Conservation (phyloP, 495 filamentous ascomycete species). For the Aspergillus carlsbadensis region DNA sequence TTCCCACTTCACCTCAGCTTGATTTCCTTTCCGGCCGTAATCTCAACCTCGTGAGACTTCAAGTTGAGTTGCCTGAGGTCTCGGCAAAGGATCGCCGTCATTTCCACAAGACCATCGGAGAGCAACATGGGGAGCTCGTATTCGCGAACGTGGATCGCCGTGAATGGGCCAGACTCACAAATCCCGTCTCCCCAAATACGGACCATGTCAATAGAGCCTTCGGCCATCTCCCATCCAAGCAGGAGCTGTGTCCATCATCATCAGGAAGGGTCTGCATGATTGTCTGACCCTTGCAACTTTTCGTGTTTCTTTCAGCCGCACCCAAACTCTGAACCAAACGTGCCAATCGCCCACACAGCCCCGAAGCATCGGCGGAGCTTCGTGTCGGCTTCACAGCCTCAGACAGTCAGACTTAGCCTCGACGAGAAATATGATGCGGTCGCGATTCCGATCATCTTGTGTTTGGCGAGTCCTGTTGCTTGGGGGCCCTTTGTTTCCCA, state of each 20-base stretch:
- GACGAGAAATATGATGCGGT: too few relatives aligned
- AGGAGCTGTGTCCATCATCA: not conserved
- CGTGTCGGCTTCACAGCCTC: not conserved
- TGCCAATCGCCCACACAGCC: too few relatives aligned
- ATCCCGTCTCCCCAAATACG: not conserved
- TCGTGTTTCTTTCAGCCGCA: constrained; percentile 4
- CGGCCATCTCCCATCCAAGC: not conserved
- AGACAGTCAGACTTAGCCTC: constrained; percentile 2
- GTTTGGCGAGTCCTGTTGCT: too few relatives aligned
- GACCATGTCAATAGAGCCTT: not conserved
- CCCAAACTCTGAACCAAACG: not conserved
- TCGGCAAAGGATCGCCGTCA: too few relatives aligned
- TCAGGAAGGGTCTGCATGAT: too few relatives aligned
- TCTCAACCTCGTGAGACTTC: too few relatives aligned
- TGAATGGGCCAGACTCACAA: not conserved
- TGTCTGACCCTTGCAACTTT: not conserved
- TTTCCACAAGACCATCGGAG: too few relatives aligned
- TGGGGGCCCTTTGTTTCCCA: not conserved
- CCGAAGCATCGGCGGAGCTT: not conserved
- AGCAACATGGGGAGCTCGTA: not conserved
- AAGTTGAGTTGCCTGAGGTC: too few relatives aligned
- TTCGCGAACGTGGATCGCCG: not conserved
- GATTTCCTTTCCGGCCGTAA: too few relatives aligned
- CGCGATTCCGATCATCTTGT: too few relatives aligned
- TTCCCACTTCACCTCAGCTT: too few relatives aligned